Base-by-base conservation (phyloP, 768 basidiomycete genomes). In the Boletales sp. region DNA sequence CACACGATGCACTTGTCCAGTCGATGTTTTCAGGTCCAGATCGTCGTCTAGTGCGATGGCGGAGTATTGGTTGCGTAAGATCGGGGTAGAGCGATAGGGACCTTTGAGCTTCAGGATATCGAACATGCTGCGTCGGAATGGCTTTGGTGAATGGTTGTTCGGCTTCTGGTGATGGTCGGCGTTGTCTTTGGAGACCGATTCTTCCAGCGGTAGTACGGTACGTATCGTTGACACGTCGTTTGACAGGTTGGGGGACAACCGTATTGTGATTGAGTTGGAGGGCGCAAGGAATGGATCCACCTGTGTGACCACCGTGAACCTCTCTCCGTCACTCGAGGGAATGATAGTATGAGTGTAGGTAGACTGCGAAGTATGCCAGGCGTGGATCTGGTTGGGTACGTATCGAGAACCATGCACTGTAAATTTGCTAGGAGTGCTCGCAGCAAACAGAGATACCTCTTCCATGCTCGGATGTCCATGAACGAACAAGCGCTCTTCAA, bases 401-500 rank as follows among this genome's bases (percentile, higher is more conserved):
- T 68, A 66, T 39, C 55, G 53, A 8, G 64, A 57, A 30, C 61
- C 66, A 13, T 70, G 68, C 35, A 68, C 28, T 1, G 64, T 67
- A 11, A 37, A 44, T 49, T 70, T 67, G 44, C 66, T 67, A 4
- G 66, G 68, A 15, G 66, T 67, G 5, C 49, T 43, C 4, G 50
- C 54, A 19, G 58, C 50, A 41, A 58, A 57, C 30, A 65, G 58
- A 5, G 62, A 50, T 6, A 60, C 67, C 5, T 62, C 54, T 18
- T 69, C 65, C 60, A 60, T 67, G 18, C 64, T 65, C n/a, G 55
- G 56, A 4, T 46, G 36, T 28, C 35, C 50, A 15, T 55, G 49
- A n/a, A 54, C 48, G 30, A 55, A 53, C 8, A 59, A 35, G 14
- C 21, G 48, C 28, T 53, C 56, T 30, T 62, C 55, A 3, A 48